Base-by-base conservation (phyloP, 2,329 filamentous ascomycete genomes). In the Exophiala calicioides region DNA sequence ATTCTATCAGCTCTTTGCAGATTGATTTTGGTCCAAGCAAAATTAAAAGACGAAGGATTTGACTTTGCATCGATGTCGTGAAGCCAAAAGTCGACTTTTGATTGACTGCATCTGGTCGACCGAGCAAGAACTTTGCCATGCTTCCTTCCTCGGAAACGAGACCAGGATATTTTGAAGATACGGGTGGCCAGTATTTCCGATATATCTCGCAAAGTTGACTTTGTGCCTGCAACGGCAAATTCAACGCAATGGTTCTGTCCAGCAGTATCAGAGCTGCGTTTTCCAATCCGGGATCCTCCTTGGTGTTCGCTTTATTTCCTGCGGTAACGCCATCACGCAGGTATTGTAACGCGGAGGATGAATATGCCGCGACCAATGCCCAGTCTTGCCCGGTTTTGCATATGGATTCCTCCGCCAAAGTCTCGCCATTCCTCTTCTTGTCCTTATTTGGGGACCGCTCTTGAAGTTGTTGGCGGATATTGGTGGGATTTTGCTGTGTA, bases 281-380 rank as follows among this genome's bases (percentile, higher is more conserved):
- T 36, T 58, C 53, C 16, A 53, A 16, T 3, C 42, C 47, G 3
- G 23, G 15, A 9, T 30, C 35, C 9, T 39, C 33, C 29, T 20
- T 39, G 5, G 33, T 9, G 16, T 35, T 21, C 13, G 23, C 10
- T 30, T 6, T 30, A 2, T 26, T 27, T 5, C 68, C 39, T 13
- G 32, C 33, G n/a, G 9, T 3, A n/a, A 29, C 38, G 37, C 16
- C 13, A 27, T 55, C 50, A 15, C 69, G 57, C 20, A 74, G 54
- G 40, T 63, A 69, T 2, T 64, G 62, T 43, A 74, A 57, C 10
- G 70, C 65, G 13, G 67, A 50, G 4, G 64, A 59, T 9, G 69
- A 69, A 44, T 69, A 72, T 51, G 71, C 66, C 6, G 66, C 69
- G 13, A 66, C 55, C 8, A 64, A 57, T 8, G 27, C 16, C 36